phyloP scores from a whole-genome alignment of 129 eudicot species.

The Logfia minima region DNA sequence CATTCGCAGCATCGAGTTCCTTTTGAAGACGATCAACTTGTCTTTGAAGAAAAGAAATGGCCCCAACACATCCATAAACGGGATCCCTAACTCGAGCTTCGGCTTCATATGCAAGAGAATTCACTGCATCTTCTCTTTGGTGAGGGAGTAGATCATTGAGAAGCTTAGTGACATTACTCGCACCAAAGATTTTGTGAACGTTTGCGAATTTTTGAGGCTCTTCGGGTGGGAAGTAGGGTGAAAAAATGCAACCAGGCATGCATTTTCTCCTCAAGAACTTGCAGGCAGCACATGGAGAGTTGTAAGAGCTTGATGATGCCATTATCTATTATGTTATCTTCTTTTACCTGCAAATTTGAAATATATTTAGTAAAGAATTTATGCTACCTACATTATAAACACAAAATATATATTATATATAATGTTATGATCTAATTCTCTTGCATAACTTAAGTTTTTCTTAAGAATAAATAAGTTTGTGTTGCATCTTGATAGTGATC shows the following conservation, averaged over 20 bases:
- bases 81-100: slow-evolving; percentile 92
- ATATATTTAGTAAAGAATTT: neutral
- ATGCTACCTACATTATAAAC: neutral
- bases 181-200: slow-evolving; percentile 97
- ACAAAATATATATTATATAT: neutral
- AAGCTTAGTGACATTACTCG: slow-evolving; percentile 87
- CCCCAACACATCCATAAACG: slow-evolving; percentile 83
- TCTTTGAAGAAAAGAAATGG: slow-evolving; percentile 75
- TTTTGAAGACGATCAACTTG: slow-evolving; percentile 79
- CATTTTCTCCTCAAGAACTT: slow-evolving; percentile 87
- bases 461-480: neutral
- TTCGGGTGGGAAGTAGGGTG: slow-evolving; percentile 94
- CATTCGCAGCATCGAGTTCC: slow-evolving; percentile 84
- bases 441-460: neutral
- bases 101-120: slow-evolving; percentile 89
- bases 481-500: neutral
- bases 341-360: slow-evolving; percentile 20
- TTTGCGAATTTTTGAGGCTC: slow-evolving; percentile 83
- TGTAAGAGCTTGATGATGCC: slow-evolving; percentile 83
- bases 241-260: slow-evolving; percentile 86
- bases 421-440: neutral
- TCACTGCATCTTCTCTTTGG: slow-evolving; percentile 86
- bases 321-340: slow-evolving; percentile 23
- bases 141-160: slow-evolving; percentile 80
- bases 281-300: slow-evolving; percentile 96